Percentiles rank a stretch among this genome's conserved stretches.
These are phyloP conservation scores for Blastocladiella britannica DNA, from an alignment of 192 early-diverging fungal species.

Conservation along the genomic window DNA sequence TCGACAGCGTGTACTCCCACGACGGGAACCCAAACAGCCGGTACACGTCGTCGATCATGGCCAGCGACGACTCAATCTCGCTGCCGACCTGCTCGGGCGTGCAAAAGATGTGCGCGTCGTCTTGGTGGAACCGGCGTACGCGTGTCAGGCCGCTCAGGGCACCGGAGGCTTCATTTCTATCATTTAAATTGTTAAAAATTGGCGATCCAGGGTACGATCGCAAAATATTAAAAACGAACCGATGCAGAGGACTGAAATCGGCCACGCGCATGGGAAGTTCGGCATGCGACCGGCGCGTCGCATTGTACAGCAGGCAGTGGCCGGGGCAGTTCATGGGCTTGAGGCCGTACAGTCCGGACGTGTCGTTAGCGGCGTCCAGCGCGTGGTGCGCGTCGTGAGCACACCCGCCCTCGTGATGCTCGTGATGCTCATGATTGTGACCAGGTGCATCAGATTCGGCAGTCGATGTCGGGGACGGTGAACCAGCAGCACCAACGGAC, in stretches of 20 bases:
- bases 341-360: neutral
- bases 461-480: no score
- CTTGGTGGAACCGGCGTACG: constrained; percentile 96
- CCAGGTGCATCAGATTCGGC: no score
- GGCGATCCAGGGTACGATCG: neutral
- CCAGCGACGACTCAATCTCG: constrained; percentile 60
- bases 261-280: constrained; percentile 87
- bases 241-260: constrained; percentile 95
- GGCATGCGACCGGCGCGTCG: constrained; percentile 82
- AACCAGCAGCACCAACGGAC: neutral
- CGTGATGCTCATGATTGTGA: no score
- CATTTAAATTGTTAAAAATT: neutral
- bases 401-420: neutral
- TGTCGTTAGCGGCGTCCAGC: neutral
- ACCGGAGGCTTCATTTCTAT: constrained; percentile 63
- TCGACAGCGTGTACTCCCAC: constrained; percentile 62
- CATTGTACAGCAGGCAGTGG: constrained; percentile 90
- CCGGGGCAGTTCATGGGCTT: constrained; percentile 63
- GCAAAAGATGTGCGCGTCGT: constrained; percentile 98
- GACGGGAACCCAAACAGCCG: constrained; percentile 50
- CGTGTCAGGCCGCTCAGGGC: constrained; percentile 86
- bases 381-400: neutral
- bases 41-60: constrained; percentile 61
- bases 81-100: constrained; percentile 46
- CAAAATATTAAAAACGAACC: constrained; percentile 31